Conservation (phyloP, 805 yeast genomes). For the Ogataea naganishii region DNA sequence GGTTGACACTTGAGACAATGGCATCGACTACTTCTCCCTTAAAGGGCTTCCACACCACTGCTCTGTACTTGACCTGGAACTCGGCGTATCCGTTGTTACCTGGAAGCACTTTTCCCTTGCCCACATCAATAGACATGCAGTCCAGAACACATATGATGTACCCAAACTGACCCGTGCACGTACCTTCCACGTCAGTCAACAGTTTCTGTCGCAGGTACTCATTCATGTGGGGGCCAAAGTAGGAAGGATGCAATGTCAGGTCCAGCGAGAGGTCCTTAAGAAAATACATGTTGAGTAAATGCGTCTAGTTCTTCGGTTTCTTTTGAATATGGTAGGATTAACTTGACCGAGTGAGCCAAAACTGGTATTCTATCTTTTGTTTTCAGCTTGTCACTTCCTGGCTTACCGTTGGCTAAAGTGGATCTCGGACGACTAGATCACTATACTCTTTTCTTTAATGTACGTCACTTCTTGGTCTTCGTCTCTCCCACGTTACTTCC, state of each 20-base stretch:
- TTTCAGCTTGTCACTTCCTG: too few relatives aligned
- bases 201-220: constrained; percentile 84
- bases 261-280: constrained; percentile 84
- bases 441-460: too few relatives aligned
- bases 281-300: constrained; percentile 21
- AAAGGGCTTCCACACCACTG: constrained; percentile 97
- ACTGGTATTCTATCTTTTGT: too few relatives aligned
- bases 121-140: constrained; percentile 90
- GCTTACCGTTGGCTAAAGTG: too few relatives aligned
- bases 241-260: constrained; percentile 93
- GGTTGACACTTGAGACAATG: constrained; percentile 86
- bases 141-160: constrained; percentile 94
- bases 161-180: constrained; percentile 98
- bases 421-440: too few relatives aligned
- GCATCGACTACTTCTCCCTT: constrained; percentile 99
- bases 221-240: constrained; percentile 96
- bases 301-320: too few relatives aligned
- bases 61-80: constrained; percentile 91
- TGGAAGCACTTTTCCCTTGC: constrained; percentile 86
- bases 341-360: too few relatives aligned
- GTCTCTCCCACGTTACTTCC: too few relatives aligned
- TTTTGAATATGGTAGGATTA: too few relatives aligned
- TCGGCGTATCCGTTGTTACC: constrained; percentile 86
- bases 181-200: constrained; percentile 94
- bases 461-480: too few relatives aligned